Base-by-base conservation (phyloP, 139 green algal genomes). In the Edaphochlamys debaryana region DNA sequence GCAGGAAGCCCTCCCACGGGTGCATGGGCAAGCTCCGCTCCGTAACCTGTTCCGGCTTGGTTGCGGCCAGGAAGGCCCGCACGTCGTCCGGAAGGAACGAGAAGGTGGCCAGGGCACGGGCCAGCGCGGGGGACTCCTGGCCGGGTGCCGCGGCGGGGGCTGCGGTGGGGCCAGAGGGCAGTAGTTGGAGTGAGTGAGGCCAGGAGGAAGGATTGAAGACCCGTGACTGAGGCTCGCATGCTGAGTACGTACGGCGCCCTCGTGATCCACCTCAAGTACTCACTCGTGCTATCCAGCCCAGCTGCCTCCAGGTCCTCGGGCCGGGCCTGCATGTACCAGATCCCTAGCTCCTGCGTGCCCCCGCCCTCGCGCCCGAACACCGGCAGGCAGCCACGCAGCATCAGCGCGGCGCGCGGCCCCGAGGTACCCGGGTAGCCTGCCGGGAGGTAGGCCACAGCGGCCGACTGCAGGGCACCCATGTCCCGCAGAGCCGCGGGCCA, bases 1-100 rank as follows among this genome's bases (percentile, higher is more conserved):
- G 52, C 15, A 30, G 17, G 3, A 62, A 27, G 15, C 19, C 15
- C 48, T 54, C 48, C 48, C 11, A 15, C 48, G 48, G 48, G 29
- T 78, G 70, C 70, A 15, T 41, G 70, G 42, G 52, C 32, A 78
- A 32, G 8, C n/a, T 32, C n/a, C 34, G 36, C 70, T 78, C 70
- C 70, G 36, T 66, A 7, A 78, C 70, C n/a, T 4, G 11, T 7
- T 30, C 45, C 1, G 69, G 69, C 29, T 42, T 42, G 4, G 70
- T 78, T 45, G 70, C 70, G 32, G 70, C 70, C 0, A 78, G 4
- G 22, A 48, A 34, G 48, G 45, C 34, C 2, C 32, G 32, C 50
- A 78, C 48, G 50, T 78, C 70, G 7, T 29, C 6, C 4, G 70
- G 48, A n/a, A 78, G 70, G 70, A 67, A 19, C 38, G 32, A 2